These are phyloP conservation scores for Penicillium occitanis DNA, from an alignment of 2,329 filamentous ascomycete genomes.

Conservation along the genomic window DNA sequence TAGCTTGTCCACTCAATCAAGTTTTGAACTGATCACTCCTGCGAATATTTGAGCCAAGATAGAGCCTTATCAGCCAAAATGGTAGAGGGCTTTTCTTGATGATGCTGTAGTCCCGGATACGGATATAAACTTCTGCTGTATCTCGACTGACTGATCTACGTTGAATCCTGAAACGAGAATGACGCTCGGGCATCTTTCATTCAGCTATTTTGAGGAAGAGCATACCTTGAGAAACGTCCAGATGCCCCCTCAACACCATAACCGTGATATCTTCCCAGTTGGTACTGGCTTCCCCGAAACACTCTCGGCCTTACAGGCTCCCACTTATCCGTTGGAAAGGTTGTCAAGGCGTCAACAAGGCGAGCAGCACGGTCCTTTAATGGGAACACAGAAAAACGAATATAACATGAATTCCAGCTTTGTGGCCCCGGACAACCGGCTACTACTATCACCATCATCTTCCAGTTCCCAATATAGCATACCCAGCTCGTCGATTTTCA, in stretches of 20 bases:
- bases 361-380: slow-evolving; percentile 1
- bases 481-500: neutral
- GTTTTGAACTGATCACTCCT: neutral
- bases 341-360: neutral
- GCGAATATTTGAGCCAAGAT: neutral
- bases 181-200: neutral
- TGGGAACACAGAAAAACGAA: slow-evolving; percentile 1
- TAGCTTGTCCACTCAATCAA: neutral
- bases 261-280: neutral
- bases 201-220: neutral
- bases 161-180: neutral
- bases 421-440: neutral
- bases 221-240: neutral
- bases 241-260: neutral
- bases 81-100: neutral
- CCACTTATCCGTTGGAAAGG: neutral
- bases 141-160: neutral
- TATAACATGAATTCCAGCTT: neutral
- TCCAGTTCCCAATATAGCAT: slow-evolving; percentile 3
- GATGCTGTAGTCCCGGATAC: neutral
- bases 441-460: slow-evolving; percentile 3
- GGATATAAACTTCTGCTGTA: neutral
- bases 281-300: neutral
- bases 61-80: neutral
- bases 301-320: neutral